Percentiles rank a stretch among this genome's conserved stretches.
These are phyloP conservation scores for Spathaspora sp. DNA, from an alignment of 805 yeast species.

Conservation along the genomic window DNA sequence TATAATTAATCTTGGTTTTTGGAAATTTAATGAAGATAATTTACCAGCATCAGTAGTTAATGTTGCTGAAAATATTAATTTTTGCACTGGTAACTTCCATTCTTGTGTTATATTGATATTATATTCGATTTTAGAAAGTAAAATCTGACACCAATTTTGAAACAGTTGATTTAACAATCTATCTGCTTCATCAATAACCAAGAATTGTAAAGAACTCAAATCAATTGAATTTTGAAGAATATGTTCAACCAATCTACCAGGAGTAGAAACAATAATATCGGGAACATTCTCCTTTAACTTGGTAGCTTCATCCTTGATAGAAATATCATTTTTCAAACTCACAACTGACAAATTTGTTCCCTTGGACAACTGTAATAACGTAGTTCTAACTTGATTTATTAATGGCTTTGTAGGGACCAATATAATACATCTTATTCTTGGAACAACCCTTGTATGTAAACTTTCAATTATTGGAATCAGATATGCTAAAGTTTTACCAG, in stretches of 20 bases:
- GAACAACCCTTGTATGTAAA: slow-evolving; percentile 60
- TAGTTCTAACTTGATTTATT: slow-evolving; percentile 73
- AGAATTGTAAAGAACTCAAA: slow-evolving; percentile 52
- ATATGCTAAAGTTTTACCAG: slow-evolving; percentile 95
- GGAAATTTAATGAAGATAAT: slow-evolving; percentile 65
- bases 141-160: slow-evolving; percentile 82
- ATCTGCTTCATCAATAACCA: slow-evolving; percentile 82
- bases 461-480: slow-evolving; percentile 85
- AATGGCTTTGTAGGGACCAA: slow-evolving; percentile 90
- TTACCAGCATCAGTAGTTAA: slow-evolving; percentile 90
- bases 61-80: slow-evolving; percentile 88
- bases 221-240: slow-evolving; percentile 39
- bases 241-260: slow-evolving; percentile 83
- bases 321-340: slow-evolving; percentile 51
- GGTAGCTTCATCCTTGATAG: slow-evolving; percentile 59
- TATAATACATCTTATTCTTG: slow-evolving; percentile 69
- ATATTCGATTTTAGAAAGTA: slow-evolving; percentile 37
- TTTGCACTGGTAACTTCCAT: slow-evolving; percentile 43
- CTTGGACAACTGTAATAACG: slow-evolving; percentile 53
- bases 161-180: slow-evolving; percentile 80
- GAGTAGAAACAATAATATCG: slow-evolving; percentile 68
- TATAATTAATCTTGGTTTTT: slow-evolving; percentile 68
- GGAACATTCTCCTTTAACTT: slow-evolving; percentile 49
- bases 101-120: slow-evolving; percentile 19
- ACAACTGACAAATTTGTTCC: slow-evolving; percentile 68